Conservation (phyloP, 306 rosid species). For the Abrus precatorius region DNA sequence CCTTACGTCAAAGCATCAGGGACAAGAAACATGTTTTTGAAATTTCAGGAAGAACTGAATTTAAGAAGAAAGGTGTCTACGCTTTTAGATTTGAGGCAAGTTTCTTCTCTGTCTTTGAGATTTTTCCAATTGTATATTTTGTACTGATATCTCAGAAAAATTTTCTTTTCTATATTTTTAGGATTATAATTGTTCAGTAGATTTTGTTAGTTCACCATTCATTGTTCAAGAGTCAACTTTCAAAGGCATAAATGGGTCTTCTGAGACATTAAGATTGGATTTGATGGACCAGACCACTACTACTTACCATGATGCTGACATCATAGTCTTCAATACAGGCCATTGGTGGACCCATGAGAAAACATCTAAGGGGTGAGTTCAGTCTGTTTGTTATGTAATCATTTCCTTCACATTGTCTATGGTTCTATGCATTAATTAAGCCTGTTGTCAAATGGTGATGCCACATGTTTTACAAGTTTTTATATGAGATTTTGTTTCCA, state of each 20-base stretch:
- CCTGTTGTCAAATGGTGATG: too few species aligned
- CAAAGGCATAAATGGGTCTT: conserved; percentile 61
- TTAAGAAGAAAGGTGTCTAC: conserved; percentile 85
- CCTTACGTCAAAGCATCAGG: conserved; percentile 70
- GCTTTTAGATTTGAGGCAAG: conserved; percentile 95
- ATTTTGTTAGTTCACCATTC: conserved; percentile 88
- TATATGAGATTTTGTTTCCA: conserved; percentile 25
- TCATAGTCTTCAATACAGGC: conserved; percentile 91
- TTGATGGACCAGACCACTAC: conserved; percentile 81
- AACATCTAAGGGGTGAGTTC: conserved; percentile 87
- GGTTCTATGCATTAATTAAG: conserved; percentile 19
- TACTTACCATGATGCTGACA: conserved; percentile 79
- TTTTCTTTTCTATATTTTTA: conserved; percentile 47
- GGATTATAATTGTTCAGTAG: conserved; percentile 93
- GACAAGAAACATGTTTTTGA: conserved; percentile 76
- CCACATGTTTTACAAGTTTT: not conserved
- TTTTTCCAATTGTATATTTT: not conserved
- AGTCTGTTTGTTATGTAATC: conserved; percentile 17
- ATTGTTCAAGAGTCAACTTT: conserved; percentile 85
- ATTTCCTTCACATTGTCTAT: conserved; percentile 18
- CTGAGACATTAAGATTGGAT: conserved; percentile 93
- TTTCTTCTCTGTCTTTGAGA: conserved; percentile 29
- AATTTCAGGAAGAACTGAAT: conserved; percentile 81
- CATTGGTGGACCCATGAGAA: conserved; percentile 99
- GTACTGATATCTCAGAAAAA: conserved; percentile 23